A percentile compares a stretch with the other conserved stretches of the same genome.
Evolutionary conservation across 2,329 filamentous ascomycete species (phyloP).

Genomic region (Diaporthe citri): DNA sequence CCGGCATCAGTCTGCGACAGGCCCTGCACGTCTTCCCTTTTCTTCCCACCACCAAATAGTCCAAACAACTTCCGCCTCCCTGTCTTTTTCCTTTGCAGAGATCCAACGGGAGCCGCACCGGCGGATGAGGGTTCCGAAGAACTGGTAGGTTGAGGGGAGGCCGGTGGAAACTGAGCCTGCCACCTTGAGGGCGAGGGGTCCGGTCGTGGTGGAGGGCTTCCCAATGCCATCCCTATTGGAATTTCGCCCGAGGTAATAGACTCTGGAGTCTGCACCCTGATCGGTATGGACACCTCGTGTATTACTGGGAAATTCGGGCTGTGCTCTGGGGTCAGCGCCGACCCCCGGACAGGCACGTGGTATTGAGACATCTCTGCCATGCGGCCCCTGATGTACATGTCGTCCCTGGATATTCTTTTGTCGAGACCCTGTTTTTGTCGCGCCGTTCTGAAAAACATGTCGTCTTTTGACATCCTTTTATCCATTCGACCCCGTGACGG

Average conservation of each 20-base stretch:
- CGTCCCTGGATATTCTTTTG: slow-evolving; percentile 60
- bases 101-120: slow-evolving; percentile 1
- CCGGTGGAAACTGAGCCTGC: slow-evolving; percentile 44
- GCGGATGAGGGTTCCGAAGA: slow-evolving; percentile 36
- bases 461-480: slow-evolving; percentile 61
- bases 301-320: slow-evolving; percentile 53
- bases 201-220: slow-evolving; percentile 70
- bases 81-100: slow-evolving; percentile 60
- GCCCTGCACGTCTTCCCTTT: slow-evolving; percentile 48
- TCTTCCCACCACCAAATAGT: slow-evolving; percentile 60
- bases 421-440: slow-evolving; percentile 43
- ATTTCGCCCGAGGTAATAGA: slow-evolving; percentile 58
- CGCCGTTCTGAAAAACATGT: slow-evolving; percentile 52
- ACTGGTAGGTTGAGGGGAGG: slow-evolving; percentile 36
- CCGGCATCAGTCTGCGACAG: slow-evolving; percentile 42
- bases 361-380: slow-evolving; percentile 50
- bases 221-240: slow-evolving; percentile 80
- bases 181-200: slow-evolving; percentile 45
- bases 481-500: slow-evolving; percentile 46
- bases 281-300: slow-evolving; percentile 49
- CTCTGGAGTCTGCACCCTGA: slow-evolving; percentile 58
- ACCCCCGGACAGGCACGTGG: slow-evolving; percentile 56
- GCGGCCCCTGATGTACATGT: slow-evolving; percentile 52
- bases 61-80: slow-evolving; percentile 72
- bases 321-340: slow-evolving; percentile 58